Conservation (phyloP, 768 basidiomycete genomes). For the Crassisporium funariophilum region DNA sequence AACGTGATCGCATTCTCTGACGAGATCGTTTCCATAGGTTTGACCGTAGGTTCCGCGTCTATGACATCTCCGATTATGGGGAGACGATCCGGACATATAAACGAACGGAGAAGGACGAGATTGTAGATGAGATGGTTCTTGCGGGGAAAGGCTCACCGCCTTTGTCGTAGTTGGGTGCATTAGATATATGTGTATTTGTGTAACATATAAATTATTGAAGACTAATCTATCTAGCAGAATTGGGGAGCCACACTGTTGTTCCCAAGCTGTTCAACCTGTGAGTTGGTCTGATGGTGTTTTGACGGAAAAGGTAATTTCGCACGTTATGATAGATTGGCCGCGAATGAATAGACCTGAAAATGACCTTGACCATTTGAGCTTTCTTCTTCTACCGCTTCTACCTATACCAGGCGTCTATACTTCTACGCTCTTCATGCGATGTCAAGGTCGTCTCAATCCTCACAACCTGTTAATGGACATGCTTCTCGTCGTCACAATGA, state of each 20-base stretch:
- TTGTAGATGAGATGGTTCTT: slow-evolving; percentile 66
- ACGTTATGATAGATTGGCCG: no score
- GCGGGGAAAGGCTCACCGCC: slow-evolving; percentile 52
- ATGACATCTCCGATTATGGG: slow-evolving; percentile 84
- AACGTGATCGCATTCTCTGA: not conserved
- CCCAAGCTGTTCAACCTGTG: no score
- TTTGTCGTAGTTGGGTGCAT: slow-evolving; percentile 15
- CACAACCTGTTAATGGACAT: slow-evolving; percentile 36
- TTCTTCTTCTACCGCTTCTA: no score
- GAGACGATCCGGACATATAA: slow-evolving; percentile 92
- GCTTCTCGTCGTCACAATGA: slow-evolving; percentile 54
- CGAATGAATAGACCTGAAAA: no score
- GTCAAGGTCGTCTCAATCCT: slow-evolving; percentile 29
- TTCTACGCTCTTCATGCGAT: slow-evolving; percentile 24
- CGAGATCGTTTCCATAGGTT: slow-evolving; percentile 51
- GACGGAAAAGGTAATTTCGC: no score
- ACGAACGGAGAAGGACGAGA: slow-evolving; percentile 68
- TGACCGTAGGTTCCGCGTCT: slow-evolving; percentile 89
- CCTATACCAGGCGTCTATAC: no score
- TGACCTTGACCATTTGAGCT: no score
- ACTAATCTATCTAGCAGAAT: no score
- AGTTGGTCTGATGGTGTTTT: no score
- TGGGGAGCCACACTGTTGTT: no score
- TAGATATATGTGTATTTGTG: no score
- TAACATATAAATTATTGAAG: no score